A percentile compares a stretch with the other conserved stretches of the same genome.
phyloP scores from a whole-genome alignment of 805 yeast genomes.

The Hanseniaspora mollemarum region DNA sequence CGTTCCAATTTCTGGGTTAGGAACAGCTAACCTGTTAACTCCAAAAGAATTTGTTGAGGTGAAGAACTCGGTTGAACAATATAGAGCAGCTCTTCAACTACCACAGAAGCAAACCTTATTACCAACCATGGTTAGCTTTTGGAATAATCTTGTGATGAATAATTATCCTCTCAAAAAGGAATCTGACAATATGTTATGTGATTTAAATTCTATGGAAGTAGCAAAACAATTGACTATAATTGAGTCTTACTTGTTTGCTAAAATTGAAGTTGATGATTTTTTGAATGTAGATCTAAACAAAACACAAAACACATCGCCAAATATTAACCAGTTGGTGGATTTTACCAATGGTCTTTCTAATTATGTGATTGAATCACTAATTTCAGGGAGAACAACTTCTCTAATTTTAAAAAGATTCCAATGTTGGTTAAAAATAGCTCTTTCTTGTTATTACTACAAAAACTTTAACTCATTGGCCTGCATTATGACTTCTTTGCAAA shows the following conservation, averaged over 20 bases:
- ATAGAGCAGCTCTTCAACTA: constrained; percentile 33
- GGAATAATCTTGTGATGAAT: constrained; percentile 41
- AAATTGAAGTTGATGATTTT: constrained; percentile 54
- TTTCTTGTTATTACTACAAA: constrained; percentile 59
- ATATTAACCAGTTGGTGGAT: constrained; percentile 47
- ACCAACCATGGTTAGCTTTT: constrained; percentile 15
- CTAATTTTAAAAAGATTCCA: constrained; percentile 36
- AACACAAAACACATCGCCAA: constrained; percentile 48
- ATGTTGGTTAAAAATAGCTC: constrained; percentile 63
- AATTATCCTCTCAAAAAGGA: neutral
- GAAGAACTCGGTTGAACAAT: constrained; percentile 41
- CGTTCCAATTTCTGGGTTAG: constrained; percentile 25
- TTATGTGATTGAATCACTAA: constrained; percentile 58
- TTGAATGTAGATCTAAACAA: constrained; percentile 50
- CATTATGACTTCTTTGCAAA: constrained; percentile 64
- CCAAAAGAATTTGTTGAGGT: constrained; percentile 29
- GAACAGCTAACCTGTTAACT: constrained; percentile 32
- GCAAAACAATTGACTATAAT: constrained; percentile 68
- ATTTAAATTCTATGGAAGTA: constrained; percentile 57
- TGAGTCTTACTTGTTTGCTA: constrained; percentile 55
- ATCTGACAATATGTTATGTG: constrained; percentile 22
- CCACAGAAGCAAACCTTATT: constrained; percentile 16
- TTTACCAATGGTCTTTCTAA: constrained; percentile 64
- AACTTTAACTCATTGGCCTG: constrained; percentile 73
- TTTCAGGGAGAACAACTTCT: constrained; percentile 39